Base-by-base conservation (phyloP, 768 basidiomycete species). In the Hericium alpestre region DNA sequence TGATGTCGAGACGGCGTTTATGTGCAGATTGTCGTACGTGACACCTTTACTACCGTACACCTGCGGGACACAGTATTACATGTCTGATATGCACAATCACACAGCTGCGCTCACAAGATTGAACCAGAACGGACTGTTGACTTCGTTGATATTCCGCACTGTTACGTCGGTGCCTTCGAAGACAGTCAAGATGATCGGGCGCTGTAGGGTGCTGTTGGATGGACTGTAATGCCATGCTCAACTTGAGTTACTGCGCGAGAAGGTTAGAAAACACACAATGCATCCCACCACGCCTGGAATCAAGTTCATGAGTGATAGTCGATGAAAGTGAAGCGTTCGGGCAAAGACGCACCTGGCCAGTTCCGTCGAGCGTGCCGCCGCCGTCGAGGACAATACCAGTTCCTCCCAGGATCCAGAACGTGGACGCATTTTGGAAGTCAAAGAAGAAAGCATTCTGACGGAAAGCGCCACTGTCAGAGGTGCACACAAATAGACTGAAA, bases 361-460 rank as follows among this genome's bases (percentile, higher is more conserved):
- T 74, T 16, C 83, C 84, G 64, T 84, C 82, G 16, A 87, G 71
- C 2, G 80, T 82, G 11, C 84, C 84, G 38, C 83, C 82, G 7
- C 84, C 83, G 55, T 78, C 75, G 20, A 81, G 63, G 8, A 68
- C 37, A 41, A 80, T 70, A 57, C 79, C 76, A 32, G 71, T 66
- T 5, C 80, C 80, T 27, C 79, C 79, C 2, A 81, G 65, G 4
- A 80, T 67, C 80, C 80, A 84, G 63, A 79, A 80, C 4, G 79
- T 75, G 23, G 76, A 65, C 61, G 79, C 78, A 0, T 72, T 76
- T 63, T 81, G 80, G 69, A 79, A 82, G 15, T 75, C 68, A 55
- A 81, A 76, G 54, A 71, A 72, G 64, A 81, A 80, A 5, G 67
- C 78, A 59, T 81, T 80, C 75, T 79, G 51, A 3, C 10, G 22